A percentile compares a stretch with the other conserved stretches of the same genome.
Conservation (phyloP, 202 grass and related monocot genomes). For the Eragrostis tef region DNA sequence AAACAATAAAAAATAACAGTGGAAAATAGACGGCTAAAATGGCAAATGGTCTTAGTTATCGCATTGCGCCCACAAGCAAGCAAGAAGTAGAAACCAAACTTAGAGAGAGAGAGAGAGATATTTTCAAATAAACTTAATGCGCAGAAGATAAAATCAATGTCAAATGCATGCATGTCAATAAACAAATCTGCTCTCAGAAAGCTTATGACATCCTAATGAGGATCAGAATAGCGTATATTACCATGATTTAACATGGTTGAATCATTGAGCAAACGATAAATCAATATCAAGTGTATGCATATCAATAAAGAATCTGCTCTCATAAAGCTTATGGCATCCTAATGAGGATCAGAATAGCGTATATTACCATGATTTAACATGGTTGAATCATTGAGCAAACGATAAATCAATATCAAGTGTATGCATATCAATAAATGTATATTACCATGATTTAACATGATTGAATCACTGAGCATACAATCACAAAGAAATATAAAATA, state of each 20-base stretch:
- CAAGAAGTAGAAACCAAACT: background rate
- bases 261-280: constrained; percentile 30
- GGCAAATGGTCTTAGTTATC: background rate
- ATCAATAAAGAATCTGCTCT: constrained; percentile 34
- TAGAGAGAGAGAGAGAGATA: no score
- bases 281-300: background rate
- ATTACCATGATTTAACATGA: constrained; percentile 39
- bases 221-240: constrained; percentile 57
- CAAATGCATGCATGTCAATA: background rate
- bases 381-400: constrained; percentile 38
- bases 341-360: constrained; percentile 55
- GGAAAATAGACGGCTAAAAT: background rate
- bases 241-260: constrained; percentile 38
- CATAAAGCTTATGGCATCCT: constrained; percentile 48
- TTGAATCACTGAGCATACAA: constrained; percentile 45
- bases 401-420: background rate
- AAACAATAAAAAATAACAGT: background rate
- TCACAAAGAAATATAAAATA: constrained; percentile 6
- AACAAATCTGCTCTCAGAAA: constrained; percentile 40
- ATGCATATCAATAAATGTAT: constrained; percentile 25
- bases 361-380: constrained; percentile 48
- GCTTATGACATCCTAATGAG: constrained; percentile 44
- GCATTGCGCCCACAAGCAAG: background rate
- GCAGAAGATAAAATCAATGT: background rate
- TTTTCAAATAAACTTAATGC: background rate